Base-by-base conservation (phyloP, 116 monocot genomes). In the Dioscorea cayenensis region DNA sequence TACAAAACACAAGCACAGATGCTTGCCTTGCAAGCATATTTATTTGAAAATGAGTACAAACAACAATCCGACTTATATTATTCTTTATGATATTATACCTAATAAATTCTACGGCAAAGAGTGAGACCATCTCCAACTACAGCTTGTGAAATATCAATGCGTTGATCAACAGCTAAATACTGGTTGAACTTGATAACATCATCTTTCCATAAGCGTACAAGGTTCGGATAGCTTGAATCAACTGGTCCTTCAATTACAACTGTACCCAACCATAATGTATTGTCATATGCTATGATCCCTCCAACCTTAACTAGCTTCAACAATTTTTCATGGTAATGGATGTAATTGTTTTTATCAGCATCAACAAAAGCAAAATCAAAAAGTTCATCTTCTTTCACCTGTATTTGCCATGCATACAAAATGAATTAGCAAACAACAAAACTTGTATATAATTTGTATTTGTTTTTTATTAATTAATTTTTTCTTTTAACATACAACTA, bases 361-460 rank as follows among this genome's bases (percentile, higher is more conserved):
- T 84, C 84, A 5, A 84, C 79, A 59, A 79, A 79, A 17, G 76
- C 79, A 35, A 79, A 84, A 36, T 84, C 79, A 48, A 68, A 84
- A 25, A 35, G n/a, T 0, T 63, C 84, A 0, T 72, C 28, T 19
- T 72, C 62, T 55, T 59, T 28, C 19, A 18, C 67, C 76, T 79
- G 38, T 29, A 32, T 38, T 25, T 25, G 25, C 25, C 25, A 25
- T 25, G 0, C 25, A 25, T 25, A 25, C 25, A 1, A 25, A 25
- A 25, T 25, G 25, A 25, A 25, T 25, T 25, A 25, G 25, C 25
- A 25, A 25, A 25, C 25, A 25, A 25, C 25, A 25, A 25, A 25
- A 25, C 25, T 25, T 25, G 25, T 25, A 25, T 25, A 25, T 25
- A 25, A 25, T 25, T 25, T 25, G 25, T 25, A 25, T 25, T 25